Evolutionary conservation across 352 stramenopile genomes (phyloP), one percentile per base, ranked within the genome.

Genomic region (Phytophthora boehmeriae): DNA sequence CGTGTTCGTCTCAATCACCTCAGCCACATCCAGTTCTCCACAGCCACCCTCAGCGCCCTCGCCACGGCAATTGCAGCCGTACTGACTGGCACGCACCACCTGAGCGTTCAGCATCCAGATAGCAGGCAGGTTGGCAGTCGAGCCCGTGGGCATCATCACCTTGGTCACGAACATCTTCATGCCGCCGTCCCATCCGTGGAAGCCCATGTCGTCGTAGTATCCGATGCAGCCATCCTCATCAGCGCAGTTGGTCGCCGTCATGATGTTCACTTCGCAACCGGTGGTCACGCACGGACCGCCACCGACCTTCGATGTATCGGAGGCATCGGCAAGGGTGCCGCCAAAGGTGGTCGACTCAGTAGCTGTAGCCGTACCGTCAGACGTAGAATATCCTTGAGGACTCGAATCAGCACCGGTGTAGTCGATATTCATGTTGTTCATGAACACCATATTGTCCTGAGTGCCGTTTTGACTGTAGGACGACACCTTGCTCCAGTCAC

Each of bases 41-140:
- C 83, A 92, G 59, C 80, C 83, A 42, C 83, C 83, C 13, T 71
- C 65, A 2, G 62, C 55, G 0, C 78, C 78, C 9, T 67, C 74
- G 44, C 78, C 75, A 45, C 83, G 83, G 73, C 83, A 92, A 65
- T 90, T 92, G 75, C 83, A 90, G 38, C 73, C 68, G 60, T 92
- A 92, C 67, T 92, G 83, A 64, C 74, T 80, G 5, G 76, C 73
- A 43, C 76, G 80, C 1, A 92, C 47, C 11, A 89, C 73, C 70
- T 90, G 83, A 13, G 80, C 78, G 60, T 90, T 90, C 16, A 92
- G 73, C 69, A 90, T 86, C 83, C 83, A 92, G 55, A 92, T 88
- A 8, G 78, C 83, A 8, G 80, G 83, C 19, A 75, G 71, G 75
- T 90, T 83, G 0, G 75, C 75, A 8, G 59, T 54, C 10, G 36